Base-by-base conservation (phyloP, 2,329 filamentous ascomycete species). In the Emydomyces testavorans region DNA sequence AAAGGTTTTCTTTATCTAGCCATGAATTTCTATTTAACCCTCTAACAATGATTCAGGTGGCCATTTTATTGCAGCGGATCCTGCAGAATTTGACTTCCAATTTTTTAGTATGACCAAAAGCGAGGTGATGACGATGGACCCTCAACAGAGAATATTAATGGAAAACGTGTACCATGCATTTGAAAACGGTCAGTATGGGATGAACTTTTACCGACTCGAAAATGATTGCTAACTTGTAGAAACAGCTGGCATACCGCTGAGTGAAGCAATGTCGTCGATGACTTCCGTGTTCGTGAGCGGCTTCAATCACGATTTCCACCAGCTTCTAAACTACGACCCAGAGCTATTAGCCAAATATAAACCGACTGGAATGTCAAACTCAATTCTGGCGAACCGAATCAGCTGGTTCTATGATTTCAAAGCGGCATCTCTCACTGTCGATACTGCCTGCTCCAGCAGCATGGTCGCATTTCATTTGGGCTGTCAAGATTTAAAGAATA, bases 391-490 rank as follows among this genome's bases (percentile, higher is more conserved):
- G 2, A 62, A 60, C 43, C 48, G 61, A 4, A 36, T 64, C 10
- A 59, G 56, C 16, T 62, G 54, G 52, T 59, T 59, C 43, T 64
- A 53, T 42, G 57, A 58, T 42, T 51, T 58, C 16, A 47, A 49
- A 11, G 60, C 58, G 1, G 54, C 62, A 2, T 54, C 49, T 34
- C 18, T 60, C 13, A 56, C 57, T 8, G 11, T 60, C n/a, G 57
- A 60, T 49, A 59, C 59, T 18, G 59, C 53, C 4, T 63, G 61
- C 40, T 58, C 54, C 1, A 56, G 53, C 32, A 54, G 52, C 42
- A 40, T 61, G n/a, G 49, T 55, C 24, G 61, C 59, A 13, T 31
- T 46, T n/a, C 58, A 65, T 48, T 40, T 56, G 4, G 62, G 56
- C 7, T 57, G 53, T 28, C 56, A 61, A 43, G 48, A 50, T 40